Percentiles rank a stretch among this genome's conserved stretches.
Conservation (phyloP, 108 stramenopile genomes). For the Pseudonitzschia multistriata region DNA sequence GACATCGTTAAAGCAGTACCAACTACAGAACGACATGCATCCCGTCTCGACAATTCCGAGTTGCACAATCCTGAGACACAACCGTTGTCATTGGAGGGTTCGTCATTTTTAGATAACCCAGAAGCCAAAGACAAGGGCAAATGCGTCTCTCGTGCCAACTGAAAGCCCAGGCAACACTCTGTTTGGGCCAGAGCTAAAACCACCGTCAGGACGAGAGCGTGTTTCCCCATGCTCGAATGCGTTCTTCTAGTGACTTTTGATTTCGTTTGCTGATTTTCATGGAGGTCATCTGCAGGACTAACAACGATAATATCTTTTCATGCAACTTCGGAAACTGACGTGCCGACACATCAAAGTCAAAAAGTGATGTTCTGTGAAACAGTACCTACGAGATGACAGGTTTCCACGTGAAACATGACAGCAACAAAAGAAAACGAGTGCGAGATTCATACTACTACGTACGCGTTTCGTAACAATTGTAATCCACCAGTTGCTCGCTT, state of each 20-base stretch:
- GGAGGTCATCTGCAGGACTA: not conserved
- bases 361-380: no score
- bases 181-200: not conserved
- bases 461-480: no score
- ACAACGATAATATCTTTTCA: not conserved
- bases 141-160: not conserved
- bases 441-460: no score
- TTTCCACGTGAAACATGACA: not conserved
- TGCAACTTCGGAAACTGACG: not conserved
- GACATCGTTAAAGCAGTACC: not conserved
- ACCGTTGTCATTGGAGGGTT: not conserved
- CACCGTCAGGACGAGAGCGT: not conserved
- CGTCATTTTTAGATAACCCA: not conserved
- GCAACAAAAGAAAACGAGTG: no score
- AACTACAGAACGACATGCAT: conserved; percentile 6
- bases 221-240: not conserved
- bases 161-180: conserved; percentile 1
- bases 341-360: not conserved
- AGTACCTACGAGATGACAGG: not conserved
- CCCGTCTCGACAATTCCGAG: conserved; percentile 5
- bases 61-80: not conserved
- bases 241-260: not conserved
- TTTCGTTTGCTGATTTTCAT: not conserved
- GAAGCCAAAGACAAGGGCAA: not conserved
- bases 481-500: no score